Evolutionary conservation across 1,139 yeast species (phyloP).

Genomic region (Blastobotrys petasosporus): DNA sequence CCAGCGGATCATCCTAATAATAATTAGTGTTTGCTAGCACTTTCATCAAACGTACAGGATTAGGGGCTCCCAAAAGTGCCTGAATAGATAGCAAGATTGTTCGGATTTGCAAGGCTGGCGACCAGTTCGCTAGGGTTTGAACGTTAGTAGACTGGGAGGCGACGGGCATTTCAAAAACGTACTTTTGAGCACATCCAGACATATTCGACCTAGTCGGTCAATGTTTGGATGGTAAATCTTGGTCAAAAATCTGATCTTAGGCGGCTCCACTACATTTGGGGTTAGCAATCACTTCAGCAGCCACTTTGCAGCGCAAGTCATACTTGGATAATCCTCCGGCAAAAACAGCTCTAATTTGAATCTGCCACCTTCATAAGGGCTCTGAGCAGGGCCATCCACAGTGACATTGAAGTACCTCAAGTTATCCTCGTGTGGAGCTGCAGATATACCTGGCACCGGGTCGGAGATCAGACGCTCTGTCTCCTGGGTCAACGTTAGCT

Average conservation of each 20-base stretch:
- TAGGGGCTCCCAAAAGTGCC: conserved; percentile 91
- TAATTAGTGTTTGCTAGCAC: no score
- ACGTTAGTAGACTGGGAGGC: background rate
- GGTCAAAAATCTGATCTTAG: conserved; percentile 86
- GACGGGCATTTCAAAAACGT: conserved; percentile 24
- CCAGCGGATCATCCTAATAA: conserved; percentile 85
- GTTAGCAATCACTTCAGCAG: background rate
- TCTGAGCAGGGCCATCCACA: conserved; percentile 82
- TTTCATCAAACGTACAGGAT: conserved; percentile 55
- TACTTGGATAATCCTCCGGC: conserved; percentile 80
- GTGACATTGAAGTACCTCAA: conserved; percentile 84
- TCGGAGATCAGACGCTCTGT: conserved; percentile 88
- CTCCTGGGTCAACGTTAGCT: conserved; percentile 42
- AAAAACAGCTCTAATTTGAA: conserved; percentile 71
- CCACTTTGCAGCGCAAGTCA: conserved; percentile 11
- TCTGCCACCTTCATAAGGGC: conserved; percentile 76
- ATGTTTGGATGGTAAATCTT: conserved; percentile 95
- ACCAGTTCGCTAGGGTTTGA: conserved; percentile 57
- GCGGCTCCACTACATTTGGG: conserved; percentile 59
- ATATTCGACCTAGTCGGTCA: conserved; percentile 89
- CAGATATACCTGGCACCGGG: conserved; percentile 95
- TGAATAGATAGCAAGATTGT: conserved; percentile 90
- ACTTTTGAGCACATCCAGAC: conserved; percentile 88
- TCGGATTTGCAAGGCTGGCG: conserved; percentile 95
- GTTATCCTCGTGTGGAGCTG: conserved; percentile 89